These are phyloP conservation scores for Fusarium sp. DNA, from an alignment of 2,329 filamentous ascomycete genomes.

Conservation along the genomic window DNA sequence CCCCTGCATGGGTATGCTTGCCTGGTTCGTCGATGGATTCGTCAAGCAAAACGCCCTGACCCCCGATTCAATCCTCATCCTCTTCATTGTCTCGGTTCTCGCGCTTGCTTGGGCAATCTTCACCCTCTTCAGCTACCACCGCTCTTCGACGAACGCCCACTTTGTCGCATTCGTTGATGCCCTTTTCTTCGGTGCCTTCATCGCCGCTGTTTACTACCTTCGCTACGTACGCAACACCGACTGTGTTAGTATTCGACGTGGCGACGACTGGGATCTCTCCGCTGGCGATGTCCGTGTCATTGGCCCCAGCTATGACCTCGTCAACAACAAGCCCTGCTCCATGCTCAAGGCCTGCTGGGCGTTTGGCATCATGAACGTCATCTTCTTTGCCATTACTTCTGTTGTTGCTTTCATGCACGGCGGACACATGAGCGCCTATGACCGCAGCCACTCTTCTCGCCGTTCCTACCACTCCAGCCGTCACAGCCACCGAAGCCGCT, in stretches of 20 bases:
- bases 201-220: conserved; percentile 70
- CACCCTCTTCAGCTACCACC: conserved; percentile 75
- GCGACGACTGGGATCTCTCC: conserved; percentile 64
- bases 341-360: conserved; percentile 95
- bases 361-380: conserved; percentile 86
- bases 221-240: conserved; percentile 70
- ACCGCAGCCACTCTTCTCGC: conserved; percentile 44
- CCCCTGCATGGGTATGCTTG: conserved; percentile 73
- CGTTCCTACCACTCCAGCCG: conserved; percentile 54
- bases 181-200: conserved; percentile 71
- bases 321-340: conserved; percentile 80
- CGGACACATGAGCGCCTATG: conserved; percentile 61
- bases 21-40: conserved; percentile 73
- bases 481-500: conserved; percentile 56
- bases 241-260: conserved; percentile 71
- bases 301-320: conserved; percentile 62
- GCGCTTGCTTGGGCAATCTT: conserved; percentile 72
- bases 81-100: conserved; percentile 75
- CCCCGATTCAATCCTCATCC: conserved; percentile 71
- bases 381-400: conserved; percentile 84
- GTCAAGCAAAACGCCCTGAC: conserved; percentile 67
- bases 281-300: conserved; percentile 71
- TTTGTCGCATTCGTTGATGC: conserved; percentile 72
- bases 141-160: conserved; percentile 68
- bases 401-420: conserved; percentile 74